Evolutionary conservation across 306 rosid species (phyloP).

Genomic region (Trifolium pratense): DNA sequence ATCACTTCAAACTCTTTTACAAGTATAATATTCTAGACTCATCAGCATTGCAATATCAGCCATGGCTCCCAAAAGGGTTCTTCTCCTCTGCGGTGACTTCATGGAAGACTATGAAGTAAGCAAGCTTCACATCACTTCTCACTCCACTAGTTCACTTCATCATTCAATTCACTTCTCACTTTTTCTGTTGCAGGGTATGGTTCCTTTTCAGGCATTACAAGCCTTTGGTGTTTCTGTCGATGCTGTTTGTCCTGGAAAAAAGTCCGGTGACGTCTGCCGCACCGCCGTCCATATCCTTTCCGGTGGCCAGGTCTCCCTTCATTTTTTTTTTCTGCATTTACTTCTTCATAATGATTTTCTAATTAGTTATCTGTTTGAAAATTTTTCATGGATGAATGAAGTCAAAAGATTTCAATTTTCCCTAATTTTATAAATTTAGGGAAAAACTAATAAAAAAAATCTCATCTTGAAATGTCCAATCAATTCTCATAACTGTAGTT

Average conservation of each 20-base stretch:
- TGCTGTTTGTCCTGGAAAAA: slow-evolving; percentile 86
- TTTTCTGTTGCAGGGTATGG: slow-evolving; percentile 63
- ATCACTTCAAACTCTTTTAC: not conserved
- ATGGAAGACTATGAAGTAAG: slow-evolving; percentile 82
- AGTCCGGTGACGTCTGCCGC: slow-evolving; percentile 77
- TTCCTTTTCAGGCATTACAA: slow-evolving; percentile 84
- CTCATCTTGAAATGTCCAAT: not conserved
- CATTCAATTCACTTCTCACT: not conserved
- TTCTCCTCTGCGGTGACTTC: slow-evolving; percentile 85
- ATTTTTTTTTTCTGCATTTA: not conserved
- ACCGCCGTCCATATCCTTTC: slow-evolving; percentile 59
- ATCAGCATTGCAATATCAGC: not conserved
- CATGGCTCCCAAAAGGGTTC: slow-evolving; percentile 59
- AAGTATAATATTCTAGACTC: not conserved
- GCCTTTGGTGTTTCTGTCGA: slow-evolving; percentile 79
- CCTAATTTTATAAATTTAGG: not conserved
- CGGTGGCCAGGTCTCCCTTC: slow-evolving; percentile 61
- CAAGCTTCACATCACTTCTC: not conserved
- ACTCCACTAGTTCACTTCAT: not conserved
- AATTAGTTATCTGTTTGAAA: not conserved
- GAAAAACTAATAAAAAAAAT: not conserved
- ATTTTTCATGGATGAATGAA: not conserved
- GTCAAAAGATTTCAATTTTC: slow-evolving; percentile 1
- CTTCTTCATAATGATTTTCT: not conserved
- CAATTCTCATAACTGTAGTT: not conserved